phyloP scores from a whole-genome alignment of 176 grass and related monocot species.

The Thinopyrum elongatum region DNA sequence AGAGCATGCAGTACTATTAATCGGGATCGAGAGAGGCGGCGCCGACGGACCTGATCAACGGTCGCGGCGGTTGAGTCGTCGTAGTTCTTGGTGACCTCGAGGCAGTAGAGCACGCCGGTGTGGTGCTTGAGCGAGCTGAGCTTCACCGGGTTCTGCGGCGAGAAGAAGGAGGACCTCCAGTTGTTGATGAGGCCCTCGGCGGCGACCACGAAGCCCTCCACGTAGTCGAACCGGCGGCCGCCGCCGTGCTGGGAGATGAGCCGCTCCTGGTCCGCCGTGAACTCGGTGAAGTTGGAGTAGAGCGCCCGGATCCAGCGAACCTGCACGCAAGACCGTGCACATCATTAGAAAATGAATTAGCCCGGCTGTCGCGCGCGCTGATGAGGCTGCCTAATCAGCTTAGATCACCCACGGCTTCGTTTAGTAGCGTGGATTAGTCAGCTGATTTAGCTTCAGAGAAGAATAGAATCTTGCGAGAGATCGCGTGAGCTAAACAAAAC shows the following conservation, averaged over 20 bases:
- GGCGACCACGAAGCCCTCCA: conserved; percentile 89
- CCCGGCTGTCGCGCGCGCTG: too few species aligned
- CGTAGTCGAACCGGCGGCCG: conserved; percentile 72
- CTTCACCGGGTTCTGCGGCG: conserved; percentile 87
- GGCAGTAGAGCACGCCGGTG: conserved; percentile 77
- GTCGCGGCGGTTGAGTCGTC: conserved; percentile 53
- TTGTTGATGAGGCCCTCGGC: conserved; percentile 98
- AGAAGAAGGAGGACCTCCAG: conserved; percentile 99
- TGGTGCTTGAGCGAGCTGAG: conserved; percentile 65
- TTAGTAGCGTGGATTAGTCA: conserved; percentile 3
- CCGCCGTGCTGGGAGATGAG: conserved; percentile 54
- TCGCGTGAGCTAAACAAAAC: conserved; percentile 18
- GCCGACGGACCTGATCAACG: conserved; percentile 58
- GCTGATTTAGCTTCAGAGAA: background rate
- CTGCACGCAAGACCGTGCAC: conserved; percentile 20
- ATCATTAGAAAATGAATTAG: background rate
- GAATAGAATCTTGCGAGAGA: conserved; percentile 34
- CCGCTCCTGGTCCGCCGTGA: conserved; percentile 78
- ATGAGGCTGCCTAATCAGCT: conserved; percentile 1
- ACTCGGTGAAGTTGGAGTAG: conserved; percentile 83
- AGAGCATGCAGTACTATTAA: background rate
- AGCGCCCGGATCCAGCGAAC: conserved; percentile 88
- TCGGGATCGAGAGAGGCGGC: conserved; percentile 20
- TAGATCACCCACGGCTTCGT: background rate
- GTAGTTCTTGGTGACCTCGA: conserved; percentile 93